Evolutionary conservation across 2,329 filamentous ascomycete genomes (phyloP).

Genomic region (Macrophomina tecta): DNA sequence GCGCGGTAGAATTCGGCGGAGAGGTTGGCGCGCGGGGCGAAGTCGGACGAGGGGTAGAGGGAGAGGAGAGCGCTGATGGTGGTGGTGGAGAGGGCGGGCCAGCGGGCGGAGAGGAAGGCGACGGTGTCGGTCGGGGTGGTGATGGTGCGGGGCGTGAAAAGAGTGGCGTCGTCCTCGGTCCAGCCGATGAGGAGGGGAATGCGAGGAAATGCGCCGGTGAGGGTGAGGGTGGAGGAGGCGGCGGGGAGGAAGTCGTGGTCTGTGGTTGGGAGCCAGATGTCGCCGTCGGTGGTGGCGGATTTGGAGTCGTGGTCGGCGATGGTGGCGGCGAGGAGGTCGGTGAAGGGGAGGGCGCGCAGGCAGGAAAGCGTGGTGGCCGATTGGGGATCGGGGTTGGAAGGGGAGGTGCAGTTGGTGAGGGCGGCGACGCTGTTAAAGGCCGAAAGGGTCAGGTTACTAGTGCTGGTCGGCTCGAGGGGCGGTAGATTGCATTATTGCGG

Average conservation of each 20-base stretch:
- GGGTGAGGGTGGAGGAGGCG: constrained; percentile 51
- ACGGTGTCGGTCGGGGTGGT: constrained; percentile 48
- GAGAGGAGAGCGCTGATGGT: constrained; percentile 37
- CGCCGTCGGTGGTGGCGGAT: constrained; percentile 49
- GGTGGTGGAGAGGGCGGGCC: constrained; percentile 42
- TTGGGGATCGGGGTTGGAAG: constrained; percentile 42
- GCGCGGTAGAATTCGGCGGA: constrained; percentile 58
- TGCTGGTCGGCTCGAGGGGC: constrained; percentile 58
- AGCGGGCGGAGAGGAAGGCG: constrained; percentile 49
- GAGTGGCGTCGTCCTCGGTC: constrained; percentile 53
- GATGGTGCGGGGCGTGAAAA: constrained; percentile 50
- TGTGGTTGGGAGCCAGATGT: constrained; percentile 58
- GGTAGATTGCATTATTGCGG: constrained; percentile 51
- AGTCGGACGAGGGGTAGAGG: constrained; percentile 51
- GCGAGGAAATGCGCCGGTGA: constrained; percentile 48
- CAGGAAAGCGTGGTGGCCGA: constrained; percentile 53
- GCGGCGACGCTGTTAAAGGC: constrained; percentile 60
- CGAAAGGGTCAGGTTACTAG: constrained; percentile 54
- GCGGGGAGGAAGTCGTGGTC: constrained; percentile 59
- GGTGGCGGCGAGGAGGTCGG: constrained; percentile 52
- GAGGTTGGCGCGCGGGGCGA: constrained; percentile 47
- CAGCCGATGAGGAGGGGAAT: constrained; percentile 53
- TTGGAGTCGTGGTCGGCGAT: constrained; percentile 50
- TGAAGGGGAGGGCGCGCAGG: constrained; percentile 52
- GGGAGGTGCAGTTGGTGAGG: constrained; percentile 50